Evolutionary conservation across 2,329 filamentous ascomycete genomes (phyloP).

Genomic region (Neopestalotiopsis sp.): DNA sequence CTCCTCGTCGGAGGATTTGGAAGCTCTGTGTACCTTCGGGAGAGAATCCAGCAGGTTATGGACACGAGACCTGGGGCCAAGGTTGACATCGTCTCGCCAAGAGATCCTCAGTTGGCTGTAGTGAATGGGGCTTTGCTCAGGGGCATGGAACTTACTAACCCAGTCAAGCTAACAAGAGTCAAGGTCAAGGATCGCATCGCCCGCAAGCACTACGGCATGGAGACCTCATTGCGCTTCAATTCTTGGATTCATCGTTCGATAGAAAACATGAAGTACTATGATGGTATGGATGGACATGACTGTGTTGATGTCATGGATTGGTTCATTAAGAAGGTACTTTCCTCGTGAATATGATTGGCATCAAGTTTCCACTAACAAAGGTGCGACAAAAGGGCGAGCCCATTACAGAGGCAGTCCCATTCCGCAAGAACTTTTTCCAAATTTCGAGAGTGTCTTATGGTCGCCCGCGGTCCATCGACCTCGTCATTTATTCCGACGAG

Average conservation of each 20-base stretch:
- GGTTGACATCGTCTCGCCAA: slow-evolving; percentile 52
- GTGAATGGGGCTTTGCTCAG: slow-evolving; percentile 56
- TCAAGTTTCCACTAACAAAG: not conserved
- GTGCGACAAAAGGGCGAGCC: slow-evolving; percentile 35
- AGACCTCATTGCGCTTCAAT: slow-evolving; percentile 24
- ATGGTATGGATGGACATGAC: slow-evolving; percentile 20
- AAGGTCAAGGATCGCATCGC: slow-evolving; percentile 45
- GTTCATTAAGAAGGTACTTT: slow-evolving; percentile 44
- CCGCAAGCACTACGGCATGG: slow-evolving; percentile 49
- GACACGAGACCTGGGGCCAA: slow-evolving; percentile 17
- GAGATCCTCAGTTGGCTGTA: slow-evolving; percentile 54
- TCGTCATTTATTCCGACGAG: slow-evolving; percentile 42
- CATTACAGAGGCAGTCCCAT: slow-evolving; percentile 46
- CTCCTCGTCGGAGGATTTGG: slow-evolving; percentile 56
- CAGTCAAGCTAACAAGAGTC: slow-evolving; percentile 41
- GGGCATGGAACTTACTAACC: slow-evolving; percentile 44
- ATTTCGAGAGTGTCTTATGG: slow-evolving; percentile 37
- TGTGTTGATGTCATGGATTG: slow-evolving; percentile 43
- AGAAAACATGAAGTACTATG: slow-evolving; percentile 18
- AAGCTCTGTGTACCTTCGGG: slow-evolving; percentile 48
- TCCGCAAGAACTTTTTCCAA: slow-evolving; percentile 27
- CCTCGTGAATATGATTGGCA: not conserved
- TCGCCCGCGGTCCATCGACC: slow-evolving; percentile 38
- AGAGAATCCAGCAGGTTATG: slow-evolving; percentile 39
- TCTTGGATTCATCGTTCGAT: slow-evolving; percentile 18